phyloP scores from a whole-genome alignment of 2,329 filamentous ascomycete genomes.

The Trichoderma guizhouense region DNA sequence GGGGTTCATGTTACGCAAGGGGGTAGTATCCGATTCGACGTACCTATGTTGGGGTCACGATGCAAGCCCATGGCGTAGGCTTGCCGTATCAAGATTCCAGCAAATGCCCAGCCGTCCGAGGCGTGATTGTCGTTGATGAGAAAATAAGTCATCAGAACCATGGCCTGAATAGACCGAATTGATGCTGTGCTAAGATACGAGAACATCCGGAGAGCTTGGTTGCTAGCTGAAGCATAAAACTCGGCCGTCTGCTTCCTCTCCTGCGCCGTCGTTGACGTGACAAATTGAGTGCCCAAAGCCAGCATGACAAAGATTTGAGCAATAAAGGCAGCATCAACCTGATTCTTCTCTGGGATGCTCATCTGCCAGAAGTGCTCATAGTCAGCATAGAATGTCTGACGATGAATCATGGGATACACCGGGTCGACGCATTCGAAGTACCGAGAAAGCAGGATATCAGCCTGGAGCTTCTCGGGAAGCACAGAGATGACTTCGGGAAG shows the following conservation, averaged over 20 bases:
- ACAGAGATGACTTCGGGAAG: conserved; percentile 72
- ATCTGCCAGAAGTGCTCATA: conserved; percentile 76
- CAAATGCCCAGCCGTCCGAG: conserved; percentile 79
- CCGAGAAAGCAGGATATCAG: conserved; percentile 62
- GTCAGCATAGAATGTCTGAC: conserved; percentile 71
- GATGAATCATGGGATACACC: conserved; percentile 76
- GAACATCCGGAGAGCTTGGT: conserved; percentile 71
- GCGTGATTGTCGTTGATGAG: conserved; percentile 84
- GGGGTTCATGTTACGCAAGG: neutral
- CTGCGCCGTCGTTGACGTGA: conserved; percentile 53
- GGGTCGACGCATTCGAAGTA: conserved; percentile 74
- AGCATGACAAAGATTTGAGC: conserved; percentile 75
- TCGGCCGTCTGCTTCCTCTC: conserved; percentile 74
- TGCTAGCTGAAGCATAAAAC: conserved; percentile 76
- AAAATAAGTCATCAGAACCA: conserved; percentile 78
- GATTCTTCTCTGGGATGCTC: conserved; percentile 52
- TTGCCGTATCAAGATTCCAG: conserved; percentile 72
- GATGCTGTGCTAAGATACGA: conserved; percentile 75
- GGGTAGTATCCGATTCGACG: conserved; percentile 15
- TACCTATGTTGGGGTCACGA: conserved; percentile 71
- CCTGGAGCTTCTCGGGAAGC: conserved; percentile 71
- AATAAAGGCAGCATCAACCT: conserved; percentile 64
- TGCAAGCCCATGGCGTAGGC: conserved; percentile 80
- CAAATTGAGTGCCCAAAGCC: conserved; percentile 75
- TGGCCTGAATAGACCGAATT: conserved; percentile 70